Base-by-base conservation (phyloP, 768 basidiomycete genomes). In the Suillus subaureus region DNA sequence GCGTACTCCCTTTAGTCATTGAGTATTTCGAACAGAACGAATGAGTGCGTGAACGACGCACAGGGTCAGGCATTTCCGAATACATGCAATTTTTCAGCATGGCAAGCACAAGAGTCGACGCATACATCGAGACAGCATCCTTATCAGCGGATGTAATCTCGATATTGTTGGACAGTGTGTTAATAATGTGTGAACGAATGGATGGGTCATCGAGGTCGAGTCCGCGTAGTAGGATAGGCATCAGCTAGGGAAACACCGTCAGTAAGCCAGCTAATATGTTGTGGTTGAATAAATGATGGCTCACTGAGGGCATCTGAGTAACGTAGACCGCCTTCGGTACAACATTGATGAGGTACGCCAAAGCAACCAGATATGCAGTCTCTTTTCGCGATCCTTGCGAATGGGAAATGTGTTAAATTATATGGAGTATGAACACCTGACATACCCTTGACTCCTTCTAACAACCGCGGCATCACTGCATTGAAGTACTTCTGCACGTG, bases 171-270 rank as follows among this genome's bases (percentile, higher is more conserved):
- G 87, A 83, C 43, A 99, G 82, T 11, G 89, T 91, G 62, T 92
- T 87, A 64, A 98, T 91, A 58, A 96, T 89, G 77, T 91, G 89
- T 18, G 85, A 83, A 28, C 94, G 89, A 66, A 96, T 87, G 33
- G 86, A 83, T 11, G 85, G 77, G 73, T 94, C 89, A 4, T 89
- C 86, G 5, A 97, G 79, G 49, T 92, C 88, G 21, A 99, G 85
- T 4, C 94, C 91, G 18, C 92, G 91, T 51, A 99, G 79, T 6
- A 99, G 82, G 16, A 98, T 83, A 1, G 97, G 96, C 69, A 98
- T 85, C 15, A 99, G 85, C 96, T 99, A n/a, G 21, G 16, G 40
- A 33, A 49, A 45, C 61, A 58, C 18, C 5, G 31, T 40, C 23
- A 64, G 16, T 63, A 26, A 11, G 39, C 33, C 16, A 33, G 31